Conservation (phyloP, 129 eudicot genomes). For the Flaveria linearis region DNA sequence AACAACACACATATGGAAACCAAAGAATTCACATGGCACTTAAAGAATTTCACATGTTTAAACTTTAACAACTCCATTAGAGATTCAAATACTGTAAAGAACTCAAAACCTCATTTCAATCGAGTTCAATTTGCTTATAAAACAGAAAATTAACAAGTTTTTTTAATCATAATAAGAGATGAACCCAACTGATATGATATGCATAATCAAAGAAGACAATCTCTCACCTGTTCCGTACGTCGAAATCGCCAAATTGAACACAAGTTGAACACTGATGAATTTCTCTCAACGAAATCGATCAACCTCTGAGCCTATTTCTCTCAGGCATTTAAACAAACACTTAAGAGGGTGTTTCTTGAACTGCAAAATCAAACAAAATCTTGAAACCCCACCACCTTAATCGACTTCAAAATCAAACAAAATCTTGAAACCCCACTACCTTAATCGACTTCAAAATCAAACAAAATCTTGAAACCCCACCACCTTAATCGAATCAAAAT, state of each 20-base stretch:
- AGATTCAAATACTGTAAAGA: constrained; percentile 15
- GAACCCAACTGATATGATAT: neutral
- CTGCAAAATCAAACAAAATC: neutral
- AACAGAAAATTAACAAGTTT: neutral
- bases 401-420: too few species aligned
- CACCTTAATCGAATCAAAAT: too few species aligned
- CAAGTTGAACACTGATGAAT: neutral
- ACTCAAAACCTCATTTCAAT: constrained; percentile 12
- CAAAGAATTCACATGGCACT: constrained; percentile 41
- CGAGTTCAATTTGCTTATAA: constrained; percentile 5
- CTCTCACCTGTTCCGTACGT: neutral
- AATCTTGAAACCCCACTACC: too few species aligned
- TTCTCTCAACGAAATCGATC: neutral
- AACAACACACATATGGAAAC: constrained; percentile 54
- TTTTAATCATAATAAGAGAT: neutral
- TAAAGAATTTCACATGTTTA: constrained; percentile 54
- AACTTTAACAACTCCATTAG: constrained; percentile 46
- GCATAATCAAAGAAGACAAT: neutral
- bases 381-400: neutral
- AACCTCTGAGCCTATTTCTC: neutral
- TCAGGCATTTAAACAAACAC: constrained; percentile 12
- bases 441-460: too few species aligned
- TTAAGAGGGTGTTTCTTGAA: neutral
- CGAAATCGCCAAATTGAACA: neutral
- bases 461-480: too few species aligned